phyloP scores from a whole-genome alignment of 805 yeast species.

The Schwanniomyces pseudopolymorphus region DNA sequence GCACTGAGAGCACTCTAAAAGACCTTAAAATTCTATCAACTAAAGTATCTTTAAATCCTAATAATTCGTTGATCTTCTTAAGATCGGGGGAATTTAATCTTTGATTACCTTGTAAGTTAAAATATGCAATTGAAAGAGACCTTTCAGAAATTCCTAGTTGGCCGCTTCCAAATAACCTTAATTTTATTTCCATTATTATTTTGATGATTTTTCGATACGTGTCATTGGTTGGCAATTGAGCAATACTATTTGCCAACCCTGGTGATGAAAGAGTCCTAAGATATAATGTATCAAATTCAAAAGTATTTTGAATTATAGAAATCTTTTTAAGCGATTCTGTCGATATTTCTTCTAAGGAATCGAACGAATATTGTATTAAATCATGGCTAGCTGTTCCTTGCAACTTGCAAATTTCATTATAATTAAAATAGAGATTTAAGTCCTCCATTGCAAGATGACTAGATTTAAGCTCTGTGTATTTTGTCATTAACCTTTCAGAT shows the following conservation, averaged over 20 bases:
- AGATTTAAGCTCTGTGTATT: neutral
- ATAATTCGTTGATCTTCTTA: constrained; percentile 13
- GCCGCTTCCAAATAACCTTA: neutral
- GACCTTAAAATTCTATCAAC: constrained; percentile 1
- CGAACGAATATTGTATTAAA: neutral
- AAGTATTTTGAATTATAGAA: neutral
- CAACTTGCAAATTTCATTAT: neutral
- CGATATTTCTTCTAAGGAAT: neutral
- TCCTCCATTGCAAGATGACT: neutral
- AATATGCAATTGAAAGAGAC: neutral
- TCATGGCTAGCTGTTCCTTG: neutral
- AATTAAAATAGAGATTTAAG: neutral
- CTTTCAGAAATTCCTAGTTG: neutral
- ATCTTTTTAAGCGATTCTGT: neutral
- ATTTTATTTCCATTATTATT: constrained; percentile 3
- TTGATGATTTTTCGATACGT: constrained; percentile 1
- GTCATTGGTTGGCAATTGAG: neutral
- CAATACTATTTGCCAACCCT: neutral
- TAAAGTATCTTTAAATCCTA: constrained; percentile 15
- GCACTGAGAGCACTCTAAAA: constrained; percentile 8
- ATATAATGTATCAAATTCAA: constrained; percentile 1
- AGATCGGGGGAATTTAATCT: neutral
- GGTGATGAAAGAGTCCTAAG: neutral
- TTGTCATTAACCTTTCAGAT: neutral
- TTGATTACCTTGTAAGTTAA: neutral